Evolutionary conservation across 371 early-diverging fungal species (phyloP).

Genomic region (Lichtheimia ramosa): DNA sequence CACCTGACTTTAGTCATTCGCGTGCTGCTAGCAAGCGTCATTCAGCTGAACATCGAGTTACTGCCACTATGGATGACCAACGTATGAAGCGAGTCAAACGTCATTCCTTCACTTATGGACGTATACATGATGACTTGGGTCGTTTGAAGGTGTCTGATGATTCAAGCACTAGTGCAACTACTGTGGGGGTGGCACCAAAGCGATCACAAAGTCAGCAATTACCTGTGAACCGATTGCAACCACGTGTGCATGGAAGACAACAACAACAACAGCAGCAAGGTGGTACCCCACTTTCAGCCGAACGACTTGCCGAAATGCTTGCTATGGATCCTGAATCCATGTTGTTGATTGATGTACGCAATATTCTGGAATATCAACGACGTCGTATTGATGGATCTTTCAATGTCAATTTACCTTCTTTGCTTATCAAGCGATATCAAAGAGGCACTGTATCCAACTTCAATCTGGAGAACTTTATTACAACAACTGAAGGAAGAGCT

Average conservation of each 20-base stretch:
- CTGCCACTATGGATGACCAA: background rate
- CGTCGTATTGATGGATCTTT: conserved; percentile 43
- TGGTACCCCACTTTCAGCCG: conserved; percentile 21
- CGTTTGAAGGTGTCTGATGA: background rate
- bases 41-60: conserved; percentile 2
- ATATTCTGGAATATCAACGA: conserved; percentile 43
- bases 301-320: conserved; percentile 20
- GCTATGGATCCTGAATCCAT: conserved; percentile 14
- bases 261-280: background rate
- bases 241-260: background rate
- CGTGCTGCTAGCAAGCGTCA: conserved; percentile 5
- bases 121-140: background rate
- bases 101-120: conserved; percentile 13
- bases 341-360: conserved; percentile 46
- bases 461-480: conserved; percentile 63
- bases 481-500: conserved; percentile 59
- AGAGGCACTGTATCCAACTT: conserved; percentile 60
- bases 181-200: conserved; percentile 15
- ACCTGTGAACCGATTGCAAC: background rate
- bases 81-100: conserved; percentile 5
- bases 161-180: background rate
- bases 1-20: background rate
- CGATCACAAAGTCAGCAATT: conserved; percentile 39
- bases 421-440: conserved; percentile 60
- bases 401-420: conserved; percentile 64